Percentiles rank a stretch among this genome's conserved stretches.
phyloP scores from a whole-genome alignment of 352 stramenopile species.

The Phytophthora citrophthora region DNA sequence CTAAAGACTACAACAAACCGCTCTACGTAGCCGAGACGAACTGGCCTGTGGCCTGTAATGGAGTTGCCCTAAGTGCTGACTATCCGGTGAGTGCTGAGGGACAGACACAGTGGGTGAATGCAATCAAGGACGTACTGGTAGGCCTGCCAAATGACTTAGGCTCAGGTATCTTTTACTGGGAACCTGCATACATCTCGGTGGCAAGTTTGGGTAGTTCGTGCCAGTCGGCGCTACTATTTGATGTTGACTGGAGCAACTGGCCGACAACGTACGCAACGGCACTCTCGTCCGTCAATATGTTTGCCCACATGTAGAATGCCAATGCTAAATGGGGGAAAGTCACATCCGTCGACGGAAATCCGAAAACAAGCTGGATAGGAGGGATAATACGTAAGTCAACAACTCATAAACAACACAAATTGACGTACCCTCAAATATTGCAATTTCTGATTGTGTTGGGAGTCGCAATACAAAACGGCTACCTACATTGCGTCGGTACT shows the following conservation, averaged over 20 bases:
- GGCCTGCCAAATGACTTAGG: conserved; percentile 28
- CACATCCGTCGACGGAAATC: too few relatives aligned
- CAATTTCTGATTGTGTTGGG: too few relatives aligned
- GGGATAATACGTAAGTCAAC: too few relatives aligned
- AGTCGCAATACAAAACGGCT: too few relatives aligned
- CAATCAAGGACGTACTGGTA: conserved; percentile 32
- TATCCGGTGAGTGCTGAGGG: conserved; percentile 36
- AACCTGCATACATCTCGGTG: conserved; percentile 31
- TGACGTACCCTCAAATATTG: too few relatives aligned
- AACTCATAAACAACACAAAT: too few relatives aligned
- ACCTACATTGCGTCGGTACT: too few relatives aligned
- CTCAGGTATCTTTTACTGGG: conserved; percentile 43
- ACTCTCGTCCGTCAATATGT: conserved; percentile 30
- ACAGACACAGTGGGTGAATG: conserved; percentile 35
- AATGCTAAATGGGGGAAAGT: too few relatives aligned
- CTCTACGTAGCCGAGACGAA: conserved; percentile 43
- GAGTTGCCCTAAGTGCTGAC: conserved; percentile 31
- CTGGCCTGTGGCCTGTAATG: conserved; percentile 31
- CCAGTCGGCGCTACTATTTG: conserved; percentile 39
- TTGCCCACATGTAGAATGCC: conserved; percentile 12
- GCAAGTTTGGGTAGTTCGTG: conserved; percentile 38
- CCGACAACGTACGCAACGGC: conserved; percentile 34
- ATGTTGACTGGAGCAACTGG: conserved; percentile 36
- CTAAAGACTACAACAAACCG: conserved; percentile 37
- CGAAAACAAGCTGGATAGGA: too few relatives aligned